Conservation (phyloP, 2,329 filamentous ascomycete genomes). For the Macrophomina tecta region DNA sequence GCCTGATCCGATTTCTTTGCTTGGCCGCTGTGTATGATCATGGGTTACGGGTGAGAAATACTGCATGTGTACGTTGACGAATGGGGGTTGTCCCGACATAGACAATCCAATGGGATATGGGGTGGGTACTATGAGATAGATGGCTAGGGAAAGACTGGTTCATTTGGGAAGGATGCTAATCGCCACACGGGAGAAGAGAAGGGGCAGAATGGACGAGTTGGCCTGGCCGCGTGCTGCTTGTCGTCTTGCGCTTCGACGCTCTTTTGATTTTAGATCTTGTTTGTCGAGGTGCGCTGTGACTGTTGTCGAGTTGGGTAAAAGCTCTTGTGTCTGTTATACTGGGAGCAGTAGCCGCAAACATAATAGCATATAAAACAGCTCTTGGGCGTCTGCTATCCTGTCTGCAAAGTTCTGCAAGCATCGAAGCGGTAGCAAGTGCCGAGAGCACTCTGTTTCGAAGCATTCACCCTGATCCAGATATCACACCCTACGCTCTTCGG, state of each 20-base stretch:
- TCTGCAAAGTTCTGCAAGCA: no score
- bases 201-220: neutral
- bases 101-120: neutral
- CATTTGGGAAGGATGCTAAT: constrained; percentile 14
- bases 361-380: constrained; percentile 5
- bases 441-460: no score
- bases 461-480: no score
- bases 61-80: neutral
- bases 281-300: neutral
- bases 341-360: neutral
- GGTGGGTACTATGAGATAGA: neutral
- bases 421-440: no score
- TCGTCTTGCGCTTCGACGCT: neutral
- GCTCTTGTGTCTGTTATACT: neutral
- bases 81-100: neutral
- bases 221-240: neutral
- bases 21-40: constrained; percentile 6
- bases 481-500: no score
- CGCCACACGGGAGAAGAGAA: neutral
- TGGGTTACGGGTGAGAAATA: neutral
- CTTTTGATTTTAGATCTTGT: neutral
- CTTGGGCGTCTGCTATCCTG: neutral
- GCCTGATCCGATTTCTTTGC: neutral
- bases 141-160: constrained; percentile 12
- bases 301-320: neutral